Evolutionary conservation across 2,329 filamentous ascomycete species (phyloP).

Genomic region (Emergomyces pasteurianus): DNA sequence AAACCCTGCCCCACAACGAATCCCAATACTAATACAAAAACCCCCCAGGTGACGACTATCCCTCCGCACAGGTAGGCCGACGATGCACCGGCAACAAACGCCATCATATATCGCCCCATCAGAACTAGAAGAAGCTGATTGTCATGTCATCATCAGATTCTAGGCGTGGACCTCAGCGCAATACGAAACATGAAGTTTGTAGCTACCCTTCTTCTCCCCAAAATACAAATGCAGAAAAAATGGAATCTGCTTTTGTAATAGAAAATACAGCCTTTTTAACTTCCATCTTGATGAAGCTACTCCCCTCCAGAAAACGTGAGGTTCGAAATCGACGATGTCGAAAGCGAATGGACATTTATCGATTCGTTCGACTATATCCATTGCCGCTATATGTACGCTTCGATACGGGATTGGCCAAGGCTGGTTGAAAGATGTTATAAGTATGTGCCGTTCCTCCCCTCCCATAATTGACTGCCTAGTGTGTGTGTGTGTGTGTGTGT

Average conservation of each 20-base stretch:
- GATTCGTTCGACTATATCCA: conserved; percentile 46
- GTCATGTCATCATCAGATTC: conserved; percentile 2
- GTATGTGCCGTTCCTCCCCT: conserved; percentile 12
- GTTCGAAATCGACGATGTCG: conserved; percentile 52
- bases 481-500: no score
- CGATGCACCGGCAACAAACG: not conserved
- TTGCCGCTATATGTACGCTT: conserved; percentile 38
- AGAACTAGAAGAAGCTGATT: conserved; percentile 1
- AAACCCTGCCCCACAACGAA: not conserved
- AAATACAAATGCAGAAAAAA: no score
- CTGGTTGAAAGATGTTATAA: conserved; percentile 38
- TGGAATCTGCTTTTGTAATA: no score
- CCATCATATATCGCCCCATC: not conserved
- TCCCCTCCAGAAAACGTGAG: conserved; percentile 47
- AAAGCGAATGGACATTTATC: conserved; percentile 45
- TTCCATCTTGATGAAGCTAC: not conserved
- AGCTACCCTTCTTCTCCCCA: not conserved
- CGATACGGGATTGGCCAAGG: conserved; percentile 41
- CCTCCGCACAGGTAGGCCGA: conserved; percentile 7
- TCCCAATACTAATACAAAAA: not conserved
- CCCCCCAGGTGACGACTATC: conserved; percentile 13
- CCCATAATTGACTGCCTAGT: no score
- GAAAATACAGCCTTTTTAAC: not conserved
- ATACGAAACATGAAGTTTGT: conserved; percentile 1
- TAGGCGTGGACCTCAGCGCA: conserved; percentile 3